These are phyloP conservation scores for Crepidotus variabilis DNA, from an alignment of 768 basidiomycete species.

Conservation along the genomic window DNA sequence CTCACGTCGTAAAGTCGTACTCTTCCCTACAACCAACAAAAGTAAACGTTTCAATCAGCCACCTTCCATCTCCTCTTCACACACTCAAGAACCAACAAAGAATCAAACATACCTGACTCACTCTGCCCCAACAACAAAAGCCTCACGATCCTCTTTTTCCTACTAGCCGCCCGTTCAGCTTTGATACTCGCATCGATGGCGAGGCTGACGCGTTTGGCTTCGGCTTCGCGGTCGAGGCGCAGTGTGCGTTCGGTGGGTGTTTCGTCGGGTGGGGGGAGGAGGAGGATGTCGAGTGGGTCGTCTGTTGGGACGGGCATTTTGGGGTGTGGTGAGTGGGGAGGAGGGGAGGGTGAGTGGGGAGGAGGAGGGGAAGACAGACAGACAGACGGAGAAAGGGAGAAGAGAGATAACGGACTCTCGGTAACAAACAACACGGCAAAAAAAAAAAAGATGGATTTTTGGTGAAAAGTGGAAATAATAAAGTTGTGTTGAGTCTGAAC, in stretches of 20 bases:
- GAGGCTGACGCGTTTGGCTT: constrained; percentile 59
- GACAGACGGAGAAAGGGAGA: too few relatives aligned
- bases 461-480: too few relatives aligned
- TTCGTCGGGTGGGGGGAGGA: constrained; percentile 68
- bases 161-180: constrained; percentile 54
- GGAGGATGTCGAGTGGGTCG: constrained; percentile 66
- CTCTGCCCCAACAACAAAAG: constrained; percentile 78
- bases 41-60: background rate
- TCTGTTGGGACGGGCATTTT: constrained; percentile 35
- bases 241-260: constrained; percentile 50
- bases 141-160: constrained; percentile 68
- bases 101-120: constrained; percentile 62
- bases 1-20: constrained; percentile 77
- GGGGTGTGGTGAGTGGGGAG: background rate
- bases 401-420: too few relatives aligned
- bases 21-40: constrained; percentile 52
- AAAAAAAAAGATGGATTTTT: too few relatives aligned
- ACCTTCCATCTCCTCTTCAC: too few relatives aligned
- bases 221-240: constrained; percentile 59
- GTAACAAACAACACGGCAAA: too few relatives aligned
- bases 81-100: too few relatives aligned
- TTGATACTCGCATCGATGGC: constrained; percentile 76
- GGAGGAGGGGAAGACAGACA: too few relatives aligned
- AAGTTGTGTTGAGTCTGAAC: too few relatives aligned
- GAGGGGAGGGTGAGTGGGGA: too few relatives aligned